Evolutionary conservation across 1,139 yeast genomes (phyloP).

Genomic region (Yamadazyma diddensiae): DNA sequence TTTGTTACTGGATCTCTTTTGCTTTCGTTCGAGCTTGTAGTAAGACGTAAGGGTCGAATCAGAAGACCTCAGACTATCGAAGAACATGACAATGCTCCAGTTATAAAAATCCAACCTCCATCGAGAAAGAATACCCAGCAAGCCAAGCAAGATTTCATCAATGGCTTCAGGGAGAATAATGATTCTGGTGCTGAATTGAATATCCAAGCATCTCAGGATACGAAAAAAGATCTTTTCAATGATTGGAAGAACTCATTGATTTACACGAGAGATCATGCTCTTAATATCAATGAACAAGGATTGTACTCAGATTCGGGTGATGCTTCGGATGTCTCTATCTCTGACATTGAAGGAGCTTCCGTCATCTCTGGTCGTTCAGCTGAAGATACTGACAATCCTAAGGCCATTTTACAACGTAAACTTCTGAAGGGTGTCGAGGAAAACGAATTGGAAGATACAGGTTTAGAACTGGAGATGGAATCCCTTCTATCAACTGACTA

Average conservation of each 20-base stretch:
- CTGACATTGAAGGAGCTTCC: constrained; percentile 8
- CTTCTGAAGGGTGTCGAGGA: constrained; percentile 9
- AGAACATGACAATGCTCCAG: constrained; percentile 3
- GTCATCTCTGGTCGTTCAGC: constrained; percentile 1
- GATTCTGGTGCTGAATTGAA: constrained; percentile 5
- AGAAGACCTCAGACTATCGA: constrained; percentile 7
- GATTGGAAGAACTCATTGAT: constrained; percentile 31
- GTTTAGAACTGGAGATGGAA: constrained; percentile 1
- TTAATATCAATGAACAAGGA: constrained; percentile 40
- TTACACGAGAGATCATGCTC: constrained; percentile 24
- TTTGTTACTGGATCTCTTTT: constrained; percentile 59
- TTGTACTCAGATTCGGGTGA: constrained; percentile 25
- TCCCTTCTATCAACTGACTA: constrained; percentile 3
- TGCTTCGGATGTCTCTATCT: constrained; percentile 7
- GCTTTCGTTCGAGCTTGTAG: constrained; percentile 47
- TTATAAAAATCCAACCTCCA: constrained; percentile 22
- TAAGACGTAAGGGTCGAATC: constrained; percentile 15
- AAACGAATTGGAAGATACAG: constrained; percentile 3
- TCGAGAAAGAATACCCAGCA: constrained; percentile 12
- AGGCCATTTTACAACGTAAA: constrained; percentile 13
- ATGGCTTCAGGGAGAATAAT: constrained; percentile 3
- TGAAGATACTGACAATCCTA: constrained; percentile 4
- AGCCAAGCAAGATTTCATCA: constrained; percentile 5
- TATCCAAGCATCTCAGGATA: constrained; percentile 6
- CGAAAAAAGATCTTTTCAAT: constrained; percentile 16